Evolutionary conservation across 2,329 filamentous ascomycete genomes (phyloP), one percentile per base, ranked within the genome.

Genomic region (Diaporthe sp.): DNA sequence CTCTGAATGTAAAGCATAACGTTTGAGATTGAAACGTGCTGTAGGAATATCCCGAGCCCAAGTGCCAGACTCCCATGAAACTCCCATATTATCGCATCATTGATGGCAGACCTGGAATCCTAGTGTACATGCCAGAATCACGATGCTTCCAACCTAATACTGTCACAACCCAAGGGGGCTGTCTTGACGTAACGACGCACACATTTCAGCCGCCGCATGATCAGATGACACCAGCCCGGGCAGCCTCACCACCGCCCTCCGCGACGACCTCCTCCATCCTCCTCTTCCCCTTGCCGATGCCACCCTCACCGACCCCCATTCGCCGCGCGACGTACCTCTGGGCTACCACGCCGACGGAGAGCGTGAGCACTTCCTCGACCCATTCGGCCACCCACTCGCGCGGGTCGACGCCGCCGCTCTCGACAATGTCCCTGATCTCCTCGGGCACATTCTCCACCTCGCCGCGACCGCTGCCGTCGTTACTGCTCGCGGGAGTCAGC

Each of bases 331-430:
- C 97, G 82, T 99, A 99, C 78, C 96, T 89, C 88, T 99, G 97
- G 3, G 97, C 97, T 4, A 98, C 93, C 10, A 98, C 88, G 25
- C 97, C 96, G 0, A 97, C 91, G 4, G 92, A 91, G 67, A 98
- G 87, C 55, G 88, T 92, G 44, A 99, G 88, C 0, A 92, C 87
- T 86, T 98, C 96, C 86, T 98, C 96, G 62, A 99, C 90, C 97
- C 97, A 99, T 84, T 98, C 97, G 4, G 96, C 94, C 51, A 98
- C 94, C 97, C 97, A 99, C 84, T 99, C 97, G 75, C 97, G 90
- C 0, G 97, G 97, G 81, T 99, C 97, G 2, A 98, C 95, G 62
- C 90, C 91, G 12, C 91, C 92, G 59, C 86, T 86, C 80, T 92
- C 91, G 55, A 99, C 91, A 77, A 98, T 98, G 78, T 96, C 94